Percentiles rank a stretch among this genome's conserved stretches.
Evolutionary conservation across 2,329 filamentous ascomycete species (phyloP).

Genomic region (Pezicula rhizophila): DNA sequence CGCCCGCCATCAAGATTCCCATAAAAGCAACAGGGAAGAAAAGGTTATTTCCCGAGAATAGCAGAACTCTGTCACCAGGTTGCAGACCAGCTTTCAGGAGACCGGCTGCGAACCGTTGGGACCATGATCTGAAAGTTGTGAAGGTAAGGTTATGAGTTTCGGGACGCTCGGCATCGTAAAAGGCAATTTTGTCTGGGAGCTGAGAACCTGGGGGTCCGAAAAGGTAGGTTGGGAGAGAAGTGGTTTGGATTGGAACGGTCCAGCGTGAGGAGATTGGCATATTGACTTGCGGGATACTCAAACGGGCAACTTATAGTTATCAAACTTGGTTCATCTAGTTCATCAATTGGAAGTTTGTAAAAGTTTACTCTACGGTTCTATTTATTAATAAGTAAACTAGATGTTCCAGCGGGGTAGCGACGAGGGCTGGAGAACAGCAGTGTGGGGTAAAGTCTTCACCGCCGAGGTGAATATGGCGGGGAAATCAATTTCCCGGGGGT

Average conservation of each 20-base stretch:
- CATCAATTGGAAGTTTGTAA: no score
- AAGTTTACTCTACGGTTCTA: no score
- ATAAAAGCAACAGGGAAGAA: slow-evolving; percentile 67
- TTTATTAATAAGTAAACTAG: no score
- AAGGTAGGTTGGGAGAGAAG: slow-evolving; percentile 50
- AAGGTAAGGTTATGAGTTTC: slow-evolving; percentile 62
- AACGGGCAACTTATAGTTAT: no score
- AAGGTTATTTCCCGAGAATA: slow-evolving; percentile 69
- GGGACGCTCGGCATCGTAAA: slow-evolving; percentile 61
- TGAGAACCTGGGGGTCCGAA: slow-evolving; percentile 42
- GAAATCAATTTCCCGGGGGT: no score
- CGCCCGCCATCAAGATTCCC: slow-evolving; percentile 71
- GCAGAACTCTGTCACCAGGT: slow-evolving; percentile 62
- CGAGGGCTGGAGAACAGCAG: no score
- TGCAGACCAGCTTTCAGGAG: slow-evolving; percentile 57
- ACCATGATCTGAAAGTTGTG: slow-evolving; percentile 60
- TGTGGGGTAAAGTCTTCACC: no score
- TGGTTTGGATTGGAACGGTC: slow-evolving; percentile 18
- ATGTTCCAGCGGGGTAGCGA: no score
- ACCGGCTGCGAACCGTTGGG: slow-evolving; percentile 67
- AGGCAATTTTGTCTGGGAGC: slow-evolving; percentile 39
- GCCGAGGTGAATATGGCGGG: no score
- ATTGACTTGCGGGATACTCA: background rate
- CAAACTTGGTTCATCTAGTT: no score
- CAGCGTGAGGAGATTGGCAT: slow-evolving; percentile 23